A percentile compares a stretch with the other conserved stretches of the same genome.
phyloP scores from a whole-genome alignment of 148 eudicot genomes.

The Arbutus unedo region DNA sequence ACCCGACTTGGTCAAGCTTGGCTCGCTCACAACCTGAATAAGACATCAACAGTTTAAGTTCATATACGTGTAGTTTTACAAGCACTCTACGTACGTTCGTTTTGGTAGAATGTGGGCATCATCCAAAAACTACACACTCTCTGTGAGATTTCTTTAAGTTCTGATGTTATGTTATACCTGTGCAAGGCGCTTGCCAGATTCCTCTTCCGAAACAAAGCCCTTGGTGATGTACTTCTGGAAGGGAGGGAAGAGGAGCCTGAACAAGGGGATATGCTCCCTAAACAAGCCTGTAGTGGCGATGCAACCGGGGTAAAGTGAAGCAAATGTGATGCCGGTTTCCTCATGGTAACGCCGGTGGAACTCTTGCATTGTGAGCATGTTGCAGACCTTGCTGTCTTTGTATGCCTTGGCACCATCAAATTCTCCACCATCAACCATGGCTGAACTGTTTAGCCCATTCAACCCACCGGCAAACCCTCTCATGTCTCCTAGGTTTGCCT shows the following conservation, averaged over 20 bases:
- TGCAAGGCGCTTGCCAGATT: conserved; percentile 81
- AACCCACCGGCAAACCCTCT: conserved; percentile 79
- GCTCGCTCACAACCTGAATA: conserved; percentile 73
- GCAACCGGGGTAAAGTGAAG: conserved; percentile 98
- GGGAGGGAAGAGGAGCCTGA: conserved; percentile 81
- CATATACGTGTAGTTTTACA: not conserved
- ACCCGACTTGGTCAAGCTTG: conserved; percentile 79
- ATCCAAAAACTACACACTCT: not conserved
- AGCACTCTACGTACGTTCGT: not conserved
- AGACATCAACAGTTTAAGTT: not conserved
- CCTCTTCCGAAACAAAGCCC: conserved; percentile 91
- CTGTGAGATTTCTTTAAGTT: not conserved
- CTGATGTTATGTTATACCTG: conserved; percentile 42
- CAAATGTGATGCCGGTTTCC: conserved; percentile 75
- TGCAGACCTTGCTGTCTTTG: conserved; percentile 96
- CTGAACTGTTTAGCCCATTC: conserved; percentile 60
- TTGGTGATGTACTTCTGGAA: conserved; percentile 91
- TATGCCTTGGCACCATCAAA: conserved; percentile 96
- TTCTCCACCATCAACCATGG: conserved; percentile 92
- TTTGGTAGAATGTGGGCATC: not conserved
- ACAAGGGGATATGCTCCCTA: conserved; percentile 72
- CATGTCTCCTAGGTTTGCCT: conserved; percentile 85
- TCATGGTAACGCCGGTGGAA: conserved; percentile 79
- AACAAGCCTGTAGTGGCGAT: conserved; percentile 88
- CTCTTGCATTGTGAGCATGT: conserved; percentile 98